Evolutionary conservation across 2,329 filamentous ascomycete species (phyloP), one percentile per base, ranked within the genome.

Genomic region (Alternaria alternata): DNA sequence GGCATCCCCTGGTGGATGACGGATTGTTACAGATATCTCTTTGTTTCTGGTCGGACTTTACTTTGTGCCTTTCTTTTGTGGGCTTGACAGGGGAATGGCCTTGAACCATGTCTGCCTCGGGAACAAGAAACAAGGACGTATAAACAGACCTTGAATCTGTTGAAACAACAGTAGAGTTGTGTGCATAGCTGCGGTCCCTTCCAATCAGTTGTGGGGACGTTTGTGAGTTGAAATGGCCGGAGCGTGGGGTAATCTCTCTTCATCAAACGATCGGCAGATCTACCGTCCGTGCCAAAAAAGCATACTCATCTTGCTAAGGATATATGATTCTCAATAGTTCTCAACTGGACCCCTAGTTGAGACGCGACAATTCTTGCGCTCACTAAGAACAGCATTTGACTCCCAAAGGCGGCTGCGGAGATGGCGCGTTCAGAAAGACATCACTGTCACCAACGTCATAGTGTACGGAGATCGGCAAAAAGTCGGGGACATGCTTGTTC

Each of bases 241-340:
- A 47, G 51, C 63, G 54, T 62, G 67, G 63, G 63, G 67, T 63
- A 59, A 65, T 49, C 42, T 20, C 11, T 42, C 52, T 28, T 32
- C 51, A 54, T 32, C 39, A n/a, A 39, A 54, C 18, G 54, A 55
- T 61, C 46, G 36, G 39, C 42, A 43, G 54, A 58, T 53, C 41
- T 58, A 56, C 43, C 49, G 42, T 54, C 42, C 41, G 43, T 60
- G 32, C 39, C 34, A 22, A 20, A 6, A 26, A 20, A 41, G 41
- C 22, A 24, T 41, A 24, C 26, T 4, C 24, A 51, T 26, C n/a
- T 18, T 51, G 20, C 38, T 20, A 39, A 39, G 24, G n/a, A 39
- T 36, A 24, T 36, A 36, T 28, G 4, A 16, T 26, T 41, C 9
- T 41, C 22, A 28, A 39, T 38, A 41, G 22, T 34, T 41, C 49